Conservation (phyloP, 2,329 filamentous ascomycete genomes). For the Sclerotinia sclerotiorum region DNA sequence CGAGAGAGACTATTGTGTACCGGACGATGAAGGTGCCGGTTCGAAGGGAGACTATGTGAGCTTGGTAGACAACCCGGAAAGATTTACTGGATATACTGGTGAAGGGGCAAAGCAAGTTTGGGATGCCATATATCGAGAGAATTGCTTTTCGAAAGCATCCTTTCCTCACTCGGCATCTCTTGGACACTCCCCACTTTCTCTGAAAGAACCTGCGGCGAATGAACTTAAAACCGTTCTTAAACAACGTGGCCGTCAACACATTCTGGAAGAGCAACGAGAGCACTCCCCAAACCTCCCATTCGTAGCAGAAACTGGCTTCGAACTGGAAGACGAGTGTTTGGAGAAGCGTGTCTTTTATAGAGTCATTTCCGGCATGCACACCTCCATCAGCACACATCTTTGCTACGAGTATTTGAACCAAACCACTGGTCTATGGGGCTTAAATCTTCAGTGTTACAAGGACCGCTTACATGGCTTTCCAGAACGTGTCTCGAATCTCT, state of each 20-base stretch:
- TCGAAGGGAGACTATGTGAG: constrained; percentile 96
- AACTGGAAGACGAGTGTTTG: constrained; percentile 86
- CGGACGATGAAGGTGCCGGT: constrained; percentile 84
- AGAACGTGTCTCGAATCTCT: constrained; percentile 93
- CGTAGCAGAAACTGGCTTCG: constrained; percentile 63
- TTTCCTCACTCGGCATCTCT: constrained; percentile 60
- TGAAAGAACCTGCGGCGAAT: constrained; percentile 50
- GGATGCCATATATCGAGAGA: constrained; percentile 96
- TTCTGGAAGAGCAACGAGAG: constrained; percentile 60
- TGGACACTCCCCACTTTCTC: constrained; percentile 44
- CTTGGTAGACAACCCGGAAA: constrained; percentile 86
- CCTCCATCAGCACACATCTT: constrained; percentile 92
- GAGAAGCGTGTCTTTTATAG: constrained; percentile 99
- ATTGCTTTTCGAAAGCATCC: constrained; percentile 79
- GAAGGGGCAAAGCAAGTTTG: constrained; percentile 85
- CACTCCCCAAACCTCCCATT: constrained; percentile 55
- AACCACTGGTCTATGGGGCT: constrained; percentile 88
- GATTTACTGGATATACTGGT: constrained; percentile 92
- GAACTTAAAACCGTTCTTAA: constrained; percentile 63
- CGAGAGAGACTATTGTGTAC: constrained; percentile 93
- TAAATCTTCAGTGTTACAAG: constrained; percentile 87
- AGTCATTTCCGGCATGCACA: constrained; percentile 95
- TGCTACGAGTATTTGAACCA: constrained; percentile 97
- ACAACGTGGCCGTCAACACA: constrained; percentile 58
- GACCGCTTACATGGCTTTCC: constrained; percentile 79